phyloP scores from a whole-genome alignment of 441 rosid species.

The Pelargonium australe region DNA sequence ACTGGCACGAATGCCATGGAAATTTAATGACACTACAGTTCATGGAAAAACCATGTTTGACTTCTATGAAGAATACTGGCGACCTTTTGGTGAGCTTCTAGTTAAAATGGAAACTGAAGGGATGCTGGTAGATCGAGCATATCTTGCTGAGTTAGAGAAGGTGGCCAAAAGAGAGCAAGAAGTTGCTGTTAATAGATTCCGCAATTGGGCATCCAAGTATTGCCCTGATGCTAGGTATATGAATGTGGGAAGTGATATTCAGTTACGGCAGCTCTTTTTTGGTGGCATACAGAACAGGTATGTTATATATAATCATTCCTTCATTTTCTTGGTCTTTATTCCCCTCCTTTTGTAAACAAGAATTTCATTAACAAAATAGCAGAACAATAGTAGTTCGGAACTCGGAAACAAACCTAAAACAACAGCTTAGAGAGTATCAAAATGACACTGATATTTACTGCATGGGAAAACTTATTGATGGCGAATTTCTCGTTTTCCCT shows the following conservation, averaged over 20 bases:
- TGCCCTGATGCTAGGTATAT: constrained; percentile 78
- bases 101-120: constrained; percentile 87
- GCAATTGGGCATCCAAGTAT: constrained; percentile 76
- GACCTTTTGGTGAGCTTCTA: constrained; percentile 81
- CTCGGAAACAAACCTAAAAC: background rate
- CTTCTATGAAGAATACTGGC: constrained; percentile 74
- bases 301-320: background rate
- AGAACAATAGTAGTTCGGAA: background rate
- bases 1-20: constrained; percentile 52
- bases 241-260: constrained; percentile 93
- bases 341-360: background rate
- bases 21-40: constrained; percentile 39
- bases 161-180: constrained; percentile 80
- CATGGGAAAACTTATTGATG: background rate
- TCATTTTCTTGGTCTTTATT: background rate
- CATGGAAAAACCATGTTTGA: constrained; percentile 55
- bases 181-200: constrained; percentile 64
- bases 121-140: constrained; percentile 76
- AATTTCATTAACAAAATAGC: background rate
- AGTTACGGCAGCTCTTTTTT: constrained; percentile 74
- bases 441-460: background rate
- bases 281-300: constrained; percentile 74
- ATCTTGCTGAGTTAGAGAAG: constrained; percentile 79
- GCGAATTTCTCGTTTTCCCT: background rate
- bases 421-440: background rate